Percentiles rank a stretch among this genome's conserved stretches.
These are phyloP conservation scores for Pinus tabuliformis DNA, from an alignment of 75 land plant genomes.

Conservation along the genomic window DNA sequence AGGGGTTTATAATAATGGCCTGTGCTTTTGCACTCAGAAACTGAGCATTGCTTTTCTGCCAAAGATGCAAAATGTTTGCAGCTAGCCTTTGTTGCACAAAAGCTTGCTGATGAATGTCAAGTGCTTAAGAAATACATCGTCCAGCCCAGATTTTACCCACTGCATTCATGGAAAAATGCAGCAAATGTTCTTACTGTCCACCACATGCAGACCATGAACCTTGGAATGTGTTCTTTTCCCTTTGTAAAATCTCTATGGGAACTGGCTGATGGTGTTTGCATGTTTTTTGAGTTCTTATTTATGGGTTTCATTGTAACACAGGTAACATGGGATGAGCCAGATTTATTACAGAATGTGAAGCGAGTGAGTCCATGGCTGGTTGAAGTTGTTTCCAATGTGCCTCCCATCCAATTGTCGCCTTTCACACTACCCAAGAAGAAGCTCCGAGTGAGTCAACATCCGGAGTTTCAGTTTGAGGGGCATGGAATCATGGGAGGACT, in stretches of 20 bases:
- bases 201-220: not conserved
- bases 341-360: slow-evolving; percentile 83
- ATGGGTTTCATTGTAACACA: slow-evolving; percentile 15
- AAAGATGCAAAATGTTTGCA: not conserved
- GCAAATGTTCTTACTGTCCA: not conserved
- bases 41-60: not conserved
- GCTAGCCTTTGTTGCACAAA: not conserved
- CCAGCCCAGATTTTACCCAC: not conserved
- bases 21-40: too few relatives aligned
- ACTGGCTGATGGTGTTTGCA: not conserved
- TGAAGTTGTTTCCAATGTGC: slow-evolving; percentile 79
- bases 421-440: slow-evolving; percentile 66
- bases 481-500: slow-evolving; percentile 29
- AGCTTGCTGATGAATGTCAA: not conserved
- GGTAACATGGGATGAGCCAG: slow-evolving; percentile 98
- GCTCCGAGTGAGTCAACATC: slow-evolving; percentile 38
- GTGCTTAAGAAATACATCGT: not conserved
- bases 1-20: too few relatives aligned
- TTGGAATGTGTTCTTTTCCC: not conserved
- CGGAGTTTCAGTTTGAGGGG: slow-evolving; percentile 38
- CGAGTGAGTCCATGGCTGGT: slow-evolving; percentile 96
- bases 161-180: not conserved
- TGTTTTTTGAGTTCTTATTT: slow-evolving; percentile 1
- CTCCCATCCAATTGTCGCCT: slow-evolving; percentile 55
- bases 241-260: not conserved